Conservation (phyloP, 306 rosid genomes). For the Trifolium subterraneum region DNA sequence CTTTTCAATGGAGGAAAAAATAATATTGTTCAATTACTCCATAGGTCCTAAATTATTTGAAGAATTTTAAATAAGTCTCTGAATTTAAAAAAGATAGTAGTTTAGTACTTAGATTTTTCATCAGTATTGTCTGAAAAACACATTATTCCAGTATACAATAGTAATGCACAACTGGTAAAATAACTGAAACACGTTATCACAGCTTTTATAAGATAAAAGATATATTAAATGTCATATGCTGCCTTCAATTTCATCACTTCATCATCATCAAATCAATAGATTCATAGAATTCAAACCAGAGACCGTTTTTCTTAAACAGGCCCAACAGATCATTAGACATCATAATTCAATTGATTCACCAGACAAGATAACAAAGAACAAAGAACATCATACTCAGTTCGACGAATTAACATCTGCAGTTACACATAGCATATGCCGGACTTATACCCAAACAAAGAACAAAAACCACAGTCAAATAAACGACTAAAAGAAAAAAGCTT, state of each 20-base stretch:
- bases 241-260: constrained; percentile 22
- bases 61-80: no score
- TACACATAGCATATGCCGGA: not conserved
- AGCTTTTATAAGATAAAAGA: no score
- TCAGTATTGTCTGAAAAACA: no score
- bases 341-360: constrained; percentile 43
- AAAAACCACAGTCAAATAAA: not conserved
- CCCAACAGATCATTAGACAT: constrained; percentile 34
- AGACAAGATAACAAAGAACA: not conserved
- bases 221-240: no score
- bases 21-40: no score
- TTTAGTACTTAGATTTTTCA: no score
- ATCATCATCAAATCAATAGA: not conserved
- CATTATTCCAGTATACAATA: no score
- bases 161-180: no score
- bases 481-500: not conserved
- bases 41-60: no score
- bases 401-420: not conserved
- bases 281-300: constrained; percentile 29
- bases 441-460: not conserved
- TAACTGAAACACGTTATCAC: no score
- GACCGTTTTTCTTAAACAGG: constrained; percentile 29
- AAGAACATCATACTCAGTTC: not conserved
- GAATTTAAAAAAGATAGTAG: no score
- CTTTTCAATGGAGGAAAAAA: no score